Evolutionary conservation across 2,329 filamentous ascomycete species (phyloP).

Genomic region (Paradendryphiella salina): DNA sequence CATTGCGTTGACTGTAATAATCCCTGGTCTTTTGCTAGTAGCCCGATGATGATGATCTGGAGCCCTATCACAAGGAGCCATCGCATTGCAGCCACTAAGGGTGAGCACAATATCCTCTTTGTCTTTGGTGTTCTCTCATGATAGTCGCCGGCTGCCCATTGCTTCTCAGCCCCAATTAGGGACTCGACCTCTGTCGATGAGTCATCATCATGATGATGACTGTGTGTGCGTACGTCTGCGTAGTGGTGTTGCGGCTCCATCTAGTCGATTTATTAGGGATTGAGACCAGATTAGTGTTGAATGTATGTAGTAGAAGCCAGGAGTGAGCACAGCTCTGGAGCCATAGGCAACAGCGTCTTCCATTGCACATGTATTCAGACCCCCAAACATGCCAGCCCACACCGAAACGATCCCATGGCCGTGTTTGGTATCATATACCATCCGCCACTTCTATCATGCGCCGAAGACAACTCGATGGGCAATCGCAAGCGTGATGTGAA

Average conservation of each 20-base stretch:
- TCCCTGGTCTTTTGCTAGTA: conserved; percentile 39
- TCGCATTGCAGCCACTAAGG: conserved; percentile 23
- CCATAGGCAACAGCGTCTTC: conserved; percentile 19
- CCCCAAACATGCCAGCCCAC: conserved; percentile 15
- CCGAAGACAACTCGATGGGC: conserved; percentile 6
- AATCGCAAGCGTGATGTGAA: conserved; percentile 18
- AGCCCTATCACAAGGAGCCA: conserved; percentile 40
- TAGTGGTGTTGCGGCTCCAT: conserved; percentile 42
- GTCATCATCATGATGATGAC: conserved; percentile 36
- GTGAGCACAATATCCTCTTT: conserved; percentile 22
- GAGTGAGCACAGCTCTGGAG: conserved; percentile 37
- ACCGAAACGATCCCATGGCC: conserved; percentile 19
- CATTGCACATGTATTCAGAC: conserved; percentile 20
- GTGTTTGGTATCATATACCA: conserved; percentile 24
- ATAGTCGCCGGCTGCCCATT: conserved; percentile 29
- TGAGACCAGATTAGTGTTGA: conserved; percentile 27
- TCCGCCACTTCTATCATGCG: conserved; percentile 10
- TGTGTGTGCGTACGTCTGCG: conserved; percentile 27
- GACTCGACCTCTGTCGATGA: conserved; percentile 44
- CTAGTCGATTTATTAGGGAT: conserved; percentile 13
- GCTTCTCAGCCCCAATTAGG: conserved; percentile 33
- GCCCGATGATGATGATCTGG: conserved; percentile 36
- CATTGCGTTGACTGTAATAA: conserved; percentile 27
- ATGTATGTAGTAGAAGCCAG: conserved; percentile 11
- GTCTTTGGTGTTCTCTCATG: conserved; percentile 19